Base-by-base conservation (phyloP, 1,284 basidiomycete genomes). In the Ceratobasidium sp. region DNA sequence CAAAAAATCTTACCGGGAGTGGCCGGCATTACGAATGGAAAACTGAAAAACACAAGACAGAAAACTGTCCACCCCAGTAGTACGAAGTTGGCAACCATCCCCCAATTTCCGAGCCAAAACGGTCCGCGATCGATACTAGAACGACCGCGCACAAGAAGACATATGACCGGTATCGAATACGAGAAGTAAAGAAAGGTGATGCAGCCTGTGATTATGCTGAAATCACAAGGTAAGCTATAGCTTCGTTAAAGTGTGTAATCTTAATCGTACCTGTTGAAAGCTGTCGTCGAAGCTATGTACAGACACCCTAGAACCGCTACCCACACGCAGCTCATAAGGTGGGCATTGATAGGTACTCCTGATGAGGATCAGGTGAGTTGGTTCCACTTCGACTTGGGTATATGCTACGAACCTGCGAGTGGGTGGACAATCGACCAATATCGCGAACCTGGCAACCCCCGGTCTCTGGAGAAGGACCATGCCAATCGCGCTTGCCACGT, bases 341-440 rank as follows among this genome's bases (percentile, higher is more conserved):
- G 58, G 21, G 58, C 58, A 61, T 61, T 61, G 58, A 61, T 21
- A 2, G 58, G 58, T 11, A 61, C 58, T 43, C 58, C 58, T 61
- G 58, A 28, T n/a, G 28, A 8, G 4, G 11, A n/a, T 43, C 3
- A 8, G 9, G 32, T 43, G 38, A 41, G 38, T 23, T 23, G 13
- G 11, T 41, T 35, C 41, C 6, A 32, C 30, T 21, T 23, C 18
- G 13, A 30, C n/a, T 11, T 41, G 13, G n/a, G 16, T 18, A 61
- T 61, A 44, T 9, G 23, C 58, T 21, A 61, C 58, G 41, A n/a
- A 61, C 58, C 58, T 61, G 58, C 44, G 11, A 41, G 41, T 18
- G 58, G n/a, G 43, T 61, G 18, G 41, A 61, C 58, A 44, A 44
- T 41, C 11, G 58, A 61, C 58, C 58, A 61, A 21, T 41, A 61